A percentile compares a stretch with the other conserved stretches of the same genome.
These are phyloP conservation scores for Flaveria bidentis DNA, from an alignment of 129 eudicot genomes.

Conservation along the genomic window DNA sequence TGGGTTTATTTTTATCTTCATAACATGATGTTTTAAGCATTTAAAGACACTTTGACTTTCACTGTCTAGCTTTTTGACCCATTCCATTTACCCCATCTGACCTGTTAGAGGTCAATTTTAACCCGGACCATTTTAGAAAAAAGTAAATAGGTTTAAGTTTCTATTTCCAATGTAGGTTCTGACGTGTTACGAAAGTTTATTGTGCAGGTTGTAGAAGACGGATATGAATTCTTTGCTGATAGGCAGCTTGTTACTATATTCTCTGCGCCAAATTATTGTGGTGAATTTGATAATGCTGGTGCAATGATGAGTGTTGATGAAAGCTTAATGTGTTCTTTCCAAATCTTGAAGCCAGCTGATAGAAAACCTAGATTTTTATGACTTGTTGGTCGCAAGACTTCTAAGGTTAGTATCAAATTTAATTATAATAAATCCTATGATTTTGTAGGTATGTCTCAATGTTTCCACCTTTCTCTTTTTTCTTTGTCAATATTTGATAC, in stretches of 20 bases:
- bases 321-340: slow-evolving; percentile 78
- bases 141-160: too few relatives aligned
- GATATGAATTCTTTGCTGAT: slow-evolving; percentile 80
- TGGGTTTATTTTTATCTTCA: background rate
- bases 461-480: background rate
- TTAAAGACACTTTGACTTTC: background rate
- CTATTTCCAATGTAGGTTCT: background rate
- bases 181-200: slow-evolving; percentile 1
- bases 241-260: slow-evolving; percentile 77
- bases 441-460: background rate
- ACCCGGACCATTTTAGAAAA: background rate
- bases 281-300: slow-evolving; percentile 88
- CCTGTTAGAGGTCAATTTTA: background rate
- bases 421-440: background rate
- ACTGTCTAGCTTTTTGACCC: background rate
- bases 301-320: slow-evolving; percentile 90
- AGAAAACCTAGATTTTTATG: slow-evolving; percentile 55
- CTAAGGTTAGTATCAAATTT: slow-evolving; percentile 38
- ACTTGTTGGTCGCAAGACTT: slow-evolving; percentile 24
- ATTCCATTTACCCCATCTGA: background rate
- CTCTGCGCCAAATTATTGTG: slow-evolving; percentile 80
- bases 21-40: background rate
- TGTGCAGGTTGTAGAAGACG: slow-evolving; percentile 80
- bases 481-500: background rate
- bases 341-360: slow-evolving; percentile 70